Evolutionary conservation across 176 grass and related monocot species (phyloP), one percentile per base, ranked within the genome.

Genomic region (Chrysopogon serrulatus): DNA sequence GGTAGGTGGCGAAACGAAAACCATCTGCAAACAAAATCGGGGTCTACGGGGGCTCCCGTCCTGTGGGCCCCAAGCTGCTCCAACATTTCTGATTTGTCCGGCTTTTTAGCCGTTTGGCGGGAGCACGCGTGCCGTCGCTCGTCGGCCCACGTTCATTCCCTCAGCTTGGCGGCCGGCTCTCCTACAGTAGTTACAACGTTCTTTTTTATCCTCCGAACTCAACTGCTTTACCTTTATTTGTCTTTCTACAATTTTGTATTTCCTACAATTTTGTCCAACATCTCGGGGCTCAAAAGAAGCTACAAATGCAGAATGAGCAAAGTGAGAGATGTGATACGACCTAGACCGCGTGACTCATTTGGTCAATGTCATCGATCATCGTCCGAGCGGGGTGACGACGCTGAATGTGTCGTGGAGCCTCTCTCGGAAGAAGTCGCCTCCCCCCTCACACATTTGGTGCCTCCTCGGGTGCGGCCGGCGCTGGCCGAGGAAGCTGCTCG

Each of bases 71-170:
- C 32, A 65, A 31, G 59, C 56, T 23, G 6, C 47, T 56, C 23
- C 73, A 68, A 4, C n/a, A 67, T 24, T 57, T 57, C 23, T 57
- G 53, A 24, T 68, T 57, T 77, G n/a, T 31, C 28, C 49, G 35
- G 18, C 73, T n/a, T 42, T 67, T 77, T 14, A 23, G 73, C 63
- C 14, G 62, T 41, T 68, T 73, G 82, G 44, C 73, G n/a, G 73
- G 45, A 85, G 62, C 83, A 78, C 73, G 73, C 73, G 33, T 85
- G 73, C 47, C 34, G 73, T 17, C 60, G 8, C 60, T 15, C 41
- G 56, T 21, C 71, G 71, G 71, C 72, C 82, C 60, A 76, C 82
- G n/a, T 53, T 21, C n/a, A 6, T 48, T 12, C 23, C 28, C 53
- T 53, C 3, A 30, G 19, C 53, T 42, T 7, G 37, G 37, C 37